Percentiles rank a stretch among this genome's conserved stretches.
Conservation (phyloP, 106 monocot species). For the Xerophyta viscosa region DNA sequence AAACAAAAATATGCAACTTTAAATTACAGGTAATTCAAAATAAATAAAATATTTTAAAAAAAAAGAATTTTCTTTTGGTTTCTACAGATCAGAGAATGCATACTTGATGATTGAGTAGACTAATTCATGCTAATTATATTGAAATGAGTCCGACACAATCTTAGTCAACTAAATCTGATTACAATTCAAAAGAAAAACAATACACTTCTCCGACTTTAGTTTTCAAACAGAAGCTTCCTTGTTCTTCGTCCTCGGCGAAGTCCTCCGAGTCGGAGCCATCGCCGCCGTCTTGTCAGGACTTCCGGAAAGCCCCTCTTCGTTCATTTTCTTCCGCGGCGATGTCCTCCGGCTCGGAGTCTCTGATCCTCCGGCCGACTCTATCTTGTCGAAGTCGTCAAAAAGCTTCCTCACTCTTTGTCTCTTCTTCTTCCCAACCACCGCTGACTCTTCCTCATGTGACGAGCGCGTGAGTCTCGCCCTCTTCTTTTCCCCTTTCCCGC, state of each 20-base stretch:
- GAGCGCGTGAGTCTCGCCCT: neutral
- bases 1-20: too few species aligned
- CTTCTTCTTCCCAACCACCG: constrained; percentile 1
- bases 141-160: too few species aligned
- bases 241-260: constrained; percentile 5
- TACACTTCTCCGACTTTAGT: too few species aligned
- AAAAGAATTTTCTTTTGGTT: too few species aligned
- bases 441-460: neutral
- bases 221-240: neutral
- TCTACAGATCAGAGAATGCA: too few species aligned
- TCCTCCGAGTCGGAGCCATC: neutral
- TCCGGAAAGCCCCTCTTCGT: too few species aligned
- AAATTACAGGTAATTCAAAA: too few species aligned
- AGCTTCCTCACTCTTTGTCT: constrained; percentile 40
- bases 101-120: too few species aligned
- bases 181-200: too few species aligned
- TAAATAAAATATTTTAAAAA: too few species aligned
- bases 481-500: neutral
- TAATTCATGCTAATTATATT: too few species aligned
- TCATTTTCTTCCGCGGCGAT: neutral
- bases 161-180: too few species aligned
- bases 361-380: constrained; percentile 6
- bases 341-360: constrained; percentile 2
- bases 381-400: constrained; percentile 38
- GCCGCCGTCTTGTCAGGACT: neutral